Percentiles rank a stretch among this genome's conserved stretches.
Evolutionary conservation across 2,329 filamentous ascomycete genomes (phyloP).

Genomic region (Rhynchosporium agropyri): DNA sequence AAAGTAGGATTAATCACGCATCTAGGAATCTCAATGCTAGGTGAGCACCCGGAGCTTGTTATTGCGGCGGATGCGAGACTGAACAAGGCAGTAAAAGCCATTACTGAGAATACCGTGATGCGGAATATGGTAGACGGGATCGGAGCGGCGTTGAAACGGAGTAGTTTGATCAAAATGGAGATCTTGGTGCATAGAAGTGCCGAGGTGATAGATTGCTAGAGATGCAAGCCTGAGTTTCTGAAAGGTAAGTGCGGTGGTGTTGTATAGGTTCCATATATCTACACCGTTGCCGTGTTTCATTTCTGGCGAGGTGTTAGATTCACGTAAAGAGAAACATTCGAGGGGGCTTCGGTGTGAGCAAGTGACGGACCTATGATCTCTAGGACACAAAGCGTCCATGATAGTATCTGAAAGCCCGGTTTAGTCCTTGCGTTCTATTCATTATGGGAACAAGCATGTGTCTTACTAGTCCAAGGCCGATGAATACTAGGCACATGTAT

Average conservation of each 20-base stretch:
- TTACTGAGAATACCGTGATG: background rate
- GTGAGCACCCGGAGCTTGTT: background rate
- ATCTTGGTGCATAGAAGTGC: background rate
- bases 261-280: slow-evolving; percentile 14
- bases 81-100: background rate
- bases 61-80: background rate
- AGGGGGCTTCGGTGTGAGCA: background rate
- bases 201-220: background rate
- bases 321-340: background rate
- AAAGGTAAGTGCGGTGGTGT: background rate
- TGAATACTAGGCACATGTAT: background rate
- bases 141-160: background rate
- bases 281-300: slow-evolving; percentile 7
- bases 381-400: slow-evolving; percentile 1
- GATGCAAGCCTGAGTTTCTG: slow-evolving; percentile 8
- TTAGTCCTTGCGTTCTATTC: background rate
- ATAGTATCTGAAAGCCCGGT: background rate
- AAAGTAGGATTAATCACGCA: background rate
- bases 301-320: background rate
- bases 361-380: slow-evolving; percentile 2
- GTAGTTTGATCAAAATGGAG: background rate
- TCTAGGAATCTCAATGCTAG: background rate
- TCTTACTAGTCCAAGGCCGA: background rate
- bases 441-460: background rate
- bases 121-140: background rate